These are phyloP conservation scores for Globisporangium radiosum DNA, from an alignment of 352 stramenopile species.

Conservation along the genomic window DNA sequence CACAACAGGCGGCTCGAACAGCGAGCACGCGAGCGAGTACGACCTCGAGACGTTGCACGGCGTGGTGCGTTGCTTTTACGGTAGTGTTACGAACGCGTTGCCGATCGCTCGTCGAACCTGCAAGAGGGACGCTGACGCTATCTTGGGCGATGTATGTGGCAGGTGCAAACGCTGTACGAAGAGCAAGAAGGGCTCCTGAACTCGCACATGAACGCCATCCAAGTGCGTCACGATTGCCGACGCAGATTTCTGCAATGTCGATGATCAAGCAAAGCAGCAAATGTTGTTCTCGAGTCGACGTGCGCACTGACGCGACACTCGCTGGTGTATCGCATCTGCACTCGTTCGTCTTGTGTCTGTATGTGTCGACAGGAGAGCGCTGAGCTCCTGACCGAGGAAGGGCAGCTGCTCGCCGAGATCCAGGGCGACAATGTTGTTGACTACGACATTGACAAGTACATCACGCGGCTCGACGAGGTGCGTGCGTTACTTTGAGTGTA, in stretches of 20 bases:
- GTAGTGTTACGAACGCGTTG: no score
- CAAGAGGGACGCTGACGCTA: no score
- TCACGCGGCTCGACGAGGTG: constrained; percentile 84
- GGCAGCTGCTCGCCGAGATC: constrained; percentile 77
- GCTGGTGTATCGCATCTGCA: no score
- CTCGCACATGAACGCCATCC: constrained; percentile 94
- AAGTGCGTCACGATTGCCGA: constrained; percentile 32
- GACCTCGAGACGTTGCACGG: constrained; percentile 59
- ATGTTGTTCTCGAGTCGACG: no score
- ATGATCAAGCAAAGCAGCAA: no score
- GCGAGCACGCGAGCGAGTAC: constrained; percentile 25
- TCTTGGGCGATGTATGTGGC: background rate
- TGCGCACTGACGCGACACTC: no score
- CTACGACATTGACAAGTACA: constrained; percentile 95
- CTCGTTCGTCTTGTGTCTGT: background rate
- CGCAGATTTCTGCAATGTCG: no score
- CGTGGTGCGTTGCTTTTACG: constrained; percentile 30
- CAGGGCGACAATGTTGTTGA: constrained; percentile 86
- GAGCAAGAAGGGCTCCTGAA: constrained; percentile 95
- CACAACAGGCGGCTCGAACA: constrained; percentile 14
- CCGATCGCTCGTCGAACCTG: no score
- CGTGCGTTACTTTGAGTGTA: background rate
- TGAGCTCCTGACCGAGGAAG: constrained; percentile 96
- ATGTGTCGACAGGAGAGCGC: constrained; percentile 85
- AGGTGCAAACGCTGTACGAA: constrained; percentile 92